Conservation (phyloP, 192 early-diverging fungal genomes). For the Gryganskiella cystojenkinii region DNA sequence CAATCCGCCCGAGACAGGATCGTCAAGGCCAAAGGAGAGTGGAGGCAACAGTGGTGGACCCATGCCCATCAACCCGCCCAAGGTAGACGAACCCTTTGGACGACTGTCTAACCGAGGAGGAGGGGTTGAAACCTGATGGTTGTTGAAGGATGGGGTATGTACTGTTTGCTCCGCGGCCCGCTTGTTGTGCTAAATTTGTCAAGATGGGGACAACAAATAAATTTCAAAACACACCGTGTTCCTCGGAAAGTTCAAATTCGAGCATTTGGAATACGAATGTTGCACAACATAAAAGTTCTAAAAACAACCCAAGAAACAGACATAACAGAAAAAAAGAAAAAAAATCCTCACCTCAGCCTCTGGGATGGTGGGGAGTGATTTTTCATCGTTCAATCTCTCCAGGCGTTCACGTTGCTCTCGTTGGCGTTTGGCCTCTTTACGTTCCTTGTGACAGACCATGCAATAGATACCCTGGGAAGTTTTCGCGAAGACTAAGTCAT, state of each 20-base stretch:
- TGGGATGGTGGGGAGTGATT: conserved; percentile 39
- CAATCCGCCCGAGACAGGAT: conserved; percentile 30
- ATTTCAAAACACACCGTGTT: too few relatives aligned
- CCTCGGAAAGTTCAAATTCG: too few relatives aligned
- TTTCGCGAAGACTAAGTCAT: conserved; percentile 82
- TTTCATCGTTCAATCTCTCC: conserved; percentile 39
- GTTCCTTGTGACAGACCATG: conserved; percentile 75
- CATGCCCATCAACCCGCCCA: conserved; percentile 17
- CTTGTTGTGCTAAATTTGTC: too few relatives aligned
- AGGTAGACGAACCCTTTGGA: conserved; percentile 5
- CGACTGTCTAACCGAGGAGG: conserved; percentile 17
- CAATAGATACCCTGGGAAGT: conserved; percentile 86
- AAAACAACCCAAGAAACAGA: too few relatives aligned
- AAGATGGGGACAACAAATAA: too few relatives aligned
- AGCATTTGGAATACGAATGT: too few relatives aligned
- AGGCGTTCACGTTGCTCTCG: conserved; percentile 60
- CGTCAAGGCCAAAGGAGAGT: conserved; percentile 37
- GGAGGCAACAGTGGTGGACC: conserved; percentile 46
- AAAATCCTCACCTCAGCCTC: background rate
- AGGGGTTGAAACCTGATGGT: background rate
- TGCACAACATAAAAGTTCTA: too few relatives aligned
- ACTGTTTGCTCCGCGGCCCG: too few relatives aligned
- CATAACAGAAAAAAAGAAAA: background rate
- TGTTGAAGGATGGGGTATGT: too few relatives aligned
- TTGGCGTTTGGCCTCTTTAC: conserved; percentile 72